phyloP scores from a whole-genome alignment of 345 rosid genomes.

The thale cress (Arabidopsis thaliana) region DNA sequence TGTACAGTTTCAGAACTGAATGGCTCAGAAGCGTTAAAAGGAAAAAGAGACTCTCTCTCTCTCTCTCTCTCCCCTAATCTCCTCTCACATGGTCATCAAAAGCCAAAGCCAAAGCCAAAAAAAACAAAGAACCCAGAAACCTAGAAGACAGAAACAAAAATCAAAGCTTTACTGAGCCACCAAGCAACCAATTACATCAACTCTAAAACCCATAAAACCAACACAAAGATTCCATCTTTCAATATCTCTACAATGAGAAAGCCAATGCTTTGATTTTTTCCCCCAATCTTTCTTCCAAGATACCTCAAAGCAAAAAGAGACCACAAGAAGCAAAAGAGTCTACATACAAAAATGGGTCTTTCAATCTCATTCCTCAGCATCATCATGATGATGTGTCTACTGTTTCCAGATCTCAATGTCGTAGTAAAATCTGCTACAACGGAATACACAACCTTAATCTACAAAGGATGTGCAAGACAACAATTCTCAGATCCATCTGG shows the following conservation, averaged over 20 bases:
- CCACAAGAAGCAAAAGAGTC: background rate
- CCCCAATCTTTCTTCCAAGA: constrained; percentile 37
- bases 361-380: constrained; percentile 42
- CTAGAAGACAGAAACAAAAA: constrained; percentile 44
- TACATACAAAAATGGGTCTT: constrained; percentile 33
- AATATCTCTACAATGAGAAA: constrained; percentile 26
- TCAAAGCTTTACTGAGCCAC: constrained; percentile 45
- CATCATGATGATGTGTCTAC: constrained; percentile 40
- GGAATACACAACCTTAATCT: constrained; percentile 73
- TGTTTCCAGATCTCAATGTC: constrained; percentile 45
- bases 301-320: background rate
- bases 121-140: constrained; percentile 42
- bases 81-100: constrained; percentile 39
- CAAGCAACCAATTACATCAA: constrained; percentile 48
- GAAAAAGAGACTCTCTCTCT: constrained; percentile 17
- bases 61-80: constrained; percentile 15
- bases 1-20: constrained; percentile 35
- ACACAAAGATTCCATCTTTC: constrained; percentile 41
- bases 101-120: constrained; percentile 29
- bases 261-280: constrained; percentile 60
- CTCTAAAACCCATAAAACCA: constrained; percentile 42
- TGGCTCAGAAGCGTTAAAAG: constrained; percentile 31
- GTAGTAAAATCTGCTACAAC: constrained; percentile 61
- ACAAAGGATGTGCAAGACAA: constrained; percentile 90
- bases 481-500: constrained; percentile 85